Conservation (phyloP, 768 basidiomycete species). For the Sporobolomyces phaffii region DNA sequence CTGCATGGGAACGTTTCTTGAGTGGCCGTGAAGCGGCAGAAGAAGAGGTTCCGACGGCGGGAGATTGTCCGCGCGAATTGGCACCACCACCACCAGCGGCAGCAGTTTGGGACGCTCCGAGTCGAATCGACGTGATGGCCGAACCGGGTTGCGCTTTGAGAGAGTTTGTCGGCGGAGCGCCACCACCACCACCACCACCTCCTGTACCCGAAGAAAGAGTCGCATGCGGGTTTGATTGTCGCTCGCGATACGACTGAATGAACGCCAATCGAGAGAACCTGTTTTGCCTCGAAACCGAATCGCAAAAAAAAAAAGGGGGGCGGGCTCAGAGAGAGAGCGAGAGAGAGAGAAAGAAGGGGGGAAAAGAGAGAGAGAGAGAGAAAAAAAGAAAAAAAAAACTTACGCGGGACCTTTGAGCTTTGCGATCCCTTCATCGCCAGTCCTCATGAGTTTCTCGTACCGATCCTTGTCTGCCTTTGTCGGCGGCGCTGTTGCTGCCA, state of each 20-base stretch:
- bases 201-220: background rate
- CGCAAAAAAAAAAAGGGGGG: background rate
- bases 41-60: slow-evolving; percentile 11
- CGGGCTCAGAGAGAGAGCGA: no score
- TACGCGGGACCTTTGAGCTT: slow-evolving; percentile 30
- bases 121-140: slow-evolving; percentile 27
- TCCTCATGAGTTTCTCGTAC: slow-evolving; percentile 36
- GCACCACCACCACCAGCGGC: background rate
- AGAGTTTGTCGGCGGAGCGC: background rate
- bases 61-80: slow-evolving; percentile 6
- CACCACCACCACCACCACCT: no score
- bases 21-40: slow-evolving; percentile 3
- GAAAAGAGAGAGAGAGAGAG: background rate
- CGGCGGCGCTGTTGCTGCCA: no score
- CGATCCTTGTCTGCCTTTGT: slow-evolving; percentile 33
- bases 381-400: no score
- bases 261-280: slow-evolving; percentile 39
- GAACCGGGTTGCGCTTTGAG: slow-evolving; percentile 29
- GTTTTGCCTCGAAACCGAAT: background rate
- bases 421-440: slow-evolving; percentile 35
- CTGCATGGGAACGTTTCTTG: background rate
- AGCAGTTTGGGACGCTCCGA: background rate
- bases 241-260: slow-evolving; percentile 37
- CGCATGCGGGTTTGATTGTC: slow-evolving; percentile 4
- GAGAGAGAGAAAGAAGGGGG: no score